Base-by-base conservation (phyloP, 176 grass and related monocot genomes). In the Carex pumila region DNA sequence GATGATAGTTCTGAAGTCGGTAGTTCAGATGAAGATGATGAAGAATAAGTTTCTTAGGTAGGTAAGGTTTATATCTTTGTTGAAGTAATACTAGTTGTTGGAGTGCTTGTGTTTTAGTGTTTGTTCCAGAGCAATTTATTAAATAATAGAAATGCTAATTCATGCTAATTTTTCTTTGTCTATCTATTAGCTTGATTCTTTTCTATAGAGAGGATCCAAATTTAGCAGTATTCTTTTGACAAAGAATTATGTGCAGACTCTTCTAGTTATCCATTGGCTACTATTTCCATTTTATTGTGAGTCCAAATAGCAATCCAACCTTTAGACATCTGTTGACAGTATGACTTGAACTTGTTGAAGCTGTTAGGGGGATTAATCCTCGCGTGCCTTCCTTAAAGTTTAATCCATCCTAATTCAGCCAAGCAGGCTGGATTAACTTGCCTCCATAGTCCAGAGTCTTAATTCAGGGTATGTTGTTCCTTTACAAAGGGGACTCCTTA, bases 11-110 rank as follows among this genome's bases (percentile, higher is more conserved):
- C 93, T 53, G 96, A 99, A 0, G 91, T 82, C 0, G 91, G 88
- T 71, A 98, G 92, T 88, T 99, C 96, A 53, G 96, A 95, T 47
- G 96, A 99, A 82, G 96, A 99, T 25, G 94, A 97, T 37, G 96
- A 99, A 89, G 93, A 99, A 65, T 99, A 81, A 90, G 58, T 66
- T 89, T 72, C 75, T 80, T 39, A 17, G 41, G 89, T 93, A 84
- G 92, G 66, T 84, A 73, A 71, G 82, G 30, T 65, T 78, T 79
- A 39, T 57, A 75, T 79, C n/a, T 66, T 54, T 37, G 4, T 54
- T 65, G 39, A 52, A 86, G 13, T 9, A 64, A 63, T 53, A 50
- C 36, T 65, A 45, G 55, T 86, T 86, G 32, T 81, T 73, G 45
- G 70, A 30, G 49, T 56, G 34, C 17, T 80, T 39, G 5, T 53